Percentiles rank a stretch among this genome's conserved stretches.
These are phyloP conservation scores for Rhynchospora tenuis DNA, from an alignment of 176 grass and related monocot genomes.

Conservation along the genomic window DNA sequence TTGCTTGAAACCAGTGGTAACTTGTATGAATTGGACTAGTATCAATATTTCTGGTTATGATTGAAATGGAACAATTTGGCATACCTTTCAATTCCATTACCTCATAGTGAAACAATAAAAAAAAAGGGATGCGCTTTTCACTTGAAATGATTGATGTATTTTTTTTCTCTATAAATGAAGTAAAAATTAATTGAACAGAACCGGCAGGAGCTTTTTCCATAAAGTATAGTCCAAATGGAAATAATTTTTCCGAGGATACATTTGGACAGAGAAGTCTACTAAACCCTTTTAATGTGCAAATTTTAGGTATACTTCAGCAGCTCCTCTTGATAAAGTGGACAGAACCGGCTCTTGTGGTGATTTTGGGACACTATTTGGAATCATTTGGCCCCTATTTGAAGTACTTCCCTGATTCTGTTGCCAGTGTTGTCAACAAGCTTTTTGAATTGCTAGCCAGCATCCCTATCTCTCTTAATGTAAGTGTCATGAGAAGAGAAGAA, in stretches of 20 bases:
- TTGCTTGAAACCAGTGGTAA: neutral
- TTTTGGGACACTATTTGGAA: conserved; percentile 89
- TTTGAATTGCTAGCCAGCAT: conserved; percentile 88
- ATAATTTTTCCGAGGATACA: conserved; percentile 30
- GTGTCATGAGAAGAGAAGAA: conserved; percentile 10
- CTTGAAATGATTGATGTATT: neutral
- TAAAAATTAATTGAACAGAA: neutral
- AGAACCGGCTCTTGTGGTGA: conserved; percentile 58
- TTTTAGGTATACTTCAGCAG: conserved; percentile 79
- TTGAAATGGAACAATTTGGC: neutral
- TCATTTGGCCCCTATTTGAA: conserved; percentile 78
- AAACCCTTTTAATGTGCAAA: conserved; percentile 9
- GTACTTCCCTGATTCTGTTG: conserved; percentile 81
- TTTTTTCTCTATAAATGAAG: conserved; percentile 1
- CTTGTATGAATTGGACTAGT: neutral
- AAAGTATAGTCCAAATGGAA: neutral
- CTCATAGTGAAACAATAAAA: neutral
- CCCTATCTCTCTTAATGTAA: conserved; percentile 68
- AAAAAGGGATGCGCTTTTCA: neutral
- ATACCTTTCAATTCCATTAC: neutral
- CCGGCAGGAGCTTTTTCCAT: neutral
- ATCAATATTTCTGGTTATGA: neutral
- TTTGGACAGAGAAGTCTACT: neutral
- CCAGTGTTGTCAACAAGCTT: conserved; percentile 84
- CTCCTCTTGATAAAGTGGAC: conserved; percentile 87